Evolutionary conservation across 108 stramenopile species (phyloP), one percentile per base, ranked within the genome.

Genomic region (Cyclotella distinguenda): DNA sequence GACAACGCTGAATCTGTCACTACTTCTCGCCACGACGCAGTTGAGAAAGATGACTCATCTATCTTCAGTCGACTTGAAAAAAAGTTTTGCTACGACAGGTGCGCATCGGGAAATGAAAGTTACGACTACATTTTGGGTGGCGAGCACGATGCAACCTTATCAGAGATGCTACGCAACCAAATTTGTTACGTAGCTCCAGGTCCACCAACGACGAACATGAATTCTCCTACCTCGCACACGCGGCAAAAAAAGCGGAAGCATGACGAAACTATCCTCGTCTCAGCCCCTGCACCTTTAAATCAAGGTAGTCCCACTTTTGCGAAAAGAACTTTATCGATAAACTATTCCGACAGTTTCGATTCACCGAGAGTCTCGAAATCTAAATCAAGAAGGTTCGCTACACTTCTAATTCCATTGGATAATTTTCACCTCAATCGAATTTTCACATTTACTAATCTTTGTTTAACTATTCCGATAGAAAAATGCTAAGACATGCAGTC

Each of bases 131-230:
- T 27, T 13, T 31, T 52, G 12, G 50, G 27, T 15, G n/a, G 10
- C 2, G 27, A 52, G 6, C 26, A 1, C 35, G 22, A 55, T 21
- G 34, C 12, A 22, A 6, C 36, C 1, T 22, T 55, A 35, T 10
- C 54, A 6, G 54, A 55, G 21, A 55, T 55, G 11, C 19, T 55
- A 55, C 54, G 36, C 34, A 55, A 32, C 1, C 54, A 32, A 35
- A 36, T 55, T 19, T 55, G 54, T 10, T 55, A 35, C 34, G 54
- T 55, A 0, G 54, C 34, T 1, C 54, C 54, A 1, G 54, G 36
- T 21, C 34, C 36, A 35, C 34, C 3, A 35, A 34, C 33, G 6
- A 35, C 22, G 6, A 35, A 35, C 2, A 6, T 15, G 54, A 32
- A 22, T 36, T 35, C 3, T n/a, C 54, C 54, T 1, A 8, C 19